Evolutionary conservation across 2,329 filamentous ascomycete genomes (phyloP).

Genomic region (Epichloe glyceriae): DNA sequence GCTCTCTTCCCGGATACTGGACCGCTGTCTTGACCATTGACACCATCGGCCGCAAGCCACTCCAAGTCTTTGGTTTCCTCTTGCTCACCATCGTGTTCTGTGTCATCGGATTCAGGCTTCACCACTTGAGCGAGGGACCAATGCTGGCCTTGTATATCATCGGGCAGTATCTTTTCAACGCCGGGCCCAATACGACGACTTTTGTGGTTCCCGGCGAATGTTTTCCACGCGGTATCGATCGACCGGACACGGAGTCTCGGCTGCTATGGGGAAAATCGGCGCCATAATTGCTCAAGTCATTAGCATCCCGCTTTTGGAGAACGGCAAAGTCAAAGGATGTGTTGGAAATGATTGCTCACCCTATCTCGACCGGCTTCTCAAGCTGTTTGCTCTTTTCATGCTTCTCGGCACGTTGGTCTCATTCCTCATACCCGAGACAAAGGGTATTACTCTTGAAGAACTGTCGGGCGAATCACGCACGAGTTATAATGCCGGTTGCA

Average conservation of each 20-base stretch:
- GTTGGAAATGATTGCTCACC: slow-evolving; percentile 35
- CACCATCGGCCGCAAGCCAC: slow-evolving; percentile 62
- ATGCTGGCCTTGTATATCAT: slow-evolving; percentile 50
- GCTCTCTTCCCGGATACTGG: slow-evolving; percentile 72
- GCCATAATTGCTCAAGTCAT: slow-evolving; percentile 55
- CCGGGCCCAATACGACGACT: slow-evolving; percentile 52
- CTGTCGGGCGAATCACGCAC: slow-evolving; percentile 54
- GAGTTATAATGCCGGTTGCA: slow-evolving; percentile 39
- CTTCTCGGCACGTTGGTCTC: slow-evolving; percentile 55
- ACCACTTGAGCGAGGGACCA: slow-evolving; percentile 31
- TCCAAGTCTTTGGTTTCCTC: slow-evolving; percentile 53
- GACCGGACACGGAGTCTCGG: slow-evolving; percentile 51
- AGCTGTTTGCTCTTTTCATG: slow-evolving; percentile 75
- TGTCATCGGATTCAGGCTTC: slow-evolving; percentile 47
- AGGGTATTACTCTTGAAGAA: slow-evolving; percentile 59
- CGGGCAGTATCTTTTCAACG: slow-evolving; percentile 55
- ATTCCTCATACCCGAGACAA: slow-evolving; percentile 66
- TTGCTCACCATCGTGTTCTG: slow-evolving; percentile 49
- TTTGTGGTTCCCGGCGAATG: slow-evolving; percentile 53
- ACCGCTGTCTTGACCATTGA: slow-evolving; percentile 61
- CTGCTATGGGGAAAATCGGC: slow-evolving; percentile 54
- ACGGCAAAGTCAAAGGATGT: slow-evolving; percentile 37
- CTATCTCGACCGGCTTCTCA: slow-evolving; percentile 61
- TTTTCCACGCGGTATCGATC: slow-evolving; percentile 49
- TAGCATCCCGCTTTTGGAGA: slow-evolving; percentile 47